Evolutionary conservation across 1,284 basidiomycete genomes (phyloP), one percentile per base, ranked within the genome.

Genomic region (Fomitopsis betulina): DNA sequence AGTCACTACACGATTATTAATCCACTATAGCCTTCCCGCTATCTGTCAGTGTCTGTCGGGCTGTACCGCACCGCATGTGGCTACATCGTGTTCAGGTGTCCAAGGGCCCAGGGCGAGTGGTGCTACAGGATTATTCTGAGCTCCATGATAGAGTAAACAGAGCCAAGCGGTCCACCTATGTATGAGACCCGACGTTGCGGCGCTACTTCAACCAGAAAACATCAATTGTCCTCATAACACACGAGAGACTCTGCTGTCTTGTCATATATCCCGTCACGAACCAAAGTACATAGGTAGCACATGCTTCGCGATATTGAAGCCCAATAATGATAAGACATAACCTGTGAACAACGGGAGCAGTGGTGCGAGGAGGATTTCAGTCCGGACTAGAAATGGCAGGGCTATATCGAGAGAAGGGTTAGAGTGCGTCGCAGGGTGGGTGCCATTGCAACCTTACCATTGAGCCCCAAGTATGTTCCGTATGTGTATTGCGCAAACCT

Each of bases 401-500:
- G 94, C 94, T 86, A 67, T 62, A 54, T 49, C 39, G 54, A 54
- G 54, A 54, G 35, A 30, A 37, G 23, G 8, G 49, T 47, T 15
- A 37, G 23, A 25, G 32, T 7, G 8, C 3, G 33, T 7, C 21
- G 53, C 12, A 12, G 50, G n/a, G 3, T 27, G 21, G n/a, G 15
- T 35, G 5, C 13, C 13, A 38, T 10, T 13, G 5, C 17, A 12
- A 1, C 57, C 38, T 25, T 25, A 88, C 89, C 89, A 67, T 86
- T 93, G 60, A 96, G 81, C 8, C 95, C 94, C 37, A 96, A 82
- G 73, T 96, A 96, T 23, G 93, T 81, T 43, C 94, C 91, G 70
- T 96, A 96, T 35, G 87, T 84, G 70, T 96, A 97, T 72, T 96
- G 94, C 3, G 87, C 84, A 62, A 91, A 87, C 37, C 90, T 91